Percentiles rank a stretch among this genome's conserved stretches.
phyloP scores from a whole-genome alignment of 2,329 filamentous ascomycete genomes.

The Diatrype stigma region DNA sequence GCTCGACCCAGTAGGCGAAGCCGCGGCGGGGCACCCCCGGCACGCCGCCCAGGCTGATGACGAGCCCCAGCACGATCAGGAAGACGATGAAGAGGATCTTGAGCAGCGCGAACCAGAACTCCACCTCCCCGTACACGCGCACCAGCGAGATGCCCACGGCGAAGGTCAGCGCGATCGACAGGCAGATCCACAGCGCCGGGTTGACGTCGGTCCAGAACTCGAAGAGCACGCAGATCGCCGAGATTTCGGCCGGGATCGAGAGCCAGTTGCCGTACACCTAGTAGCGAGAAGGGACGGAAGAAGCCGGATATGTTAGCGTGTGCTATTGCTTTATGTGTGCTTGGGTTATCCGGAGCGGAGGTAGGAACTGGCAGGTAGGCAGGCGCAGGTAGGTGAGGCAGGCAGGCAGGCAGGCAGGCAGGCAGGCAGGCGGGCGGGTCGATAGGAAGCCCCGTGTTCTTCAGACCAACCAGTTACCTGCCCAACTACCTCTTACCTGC shows the following conservation, averaged over 20 bases:
- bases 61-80: constrained; percentile 57
- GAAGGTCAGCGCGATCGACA: constrained; percentile 49
- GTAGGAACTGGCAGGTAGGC: no score
- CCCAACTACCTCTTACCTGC: no score
- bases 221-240: constrained; percentile 58
- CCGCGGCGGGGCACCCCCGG: constrained; percentile 56
- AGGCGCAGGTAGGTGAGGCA: no score
- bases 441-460: no score
- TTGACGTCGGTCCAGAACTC: constrained; percentile 60
- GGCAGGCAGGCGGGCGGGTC: no score
- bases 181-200: constrained; percentile 46
- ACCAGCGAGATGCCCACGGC: constrained; percentile 56
- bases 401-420: no score
- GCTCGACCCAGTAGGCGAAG: constrained; percentile 66
- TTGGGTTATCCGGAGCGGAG: no score
- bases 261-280: constrained; percentile 49
- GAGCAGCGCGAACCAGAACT: constrained; percentile 48
- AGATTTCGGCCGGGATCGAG: constrained; percentile 56
- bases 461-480: no score
- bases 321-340: no score
- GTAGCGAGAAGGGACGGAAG: not conserved
- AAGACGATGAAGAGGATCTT: constrained; percentile 60
- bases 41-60: constrained; percentile 60
- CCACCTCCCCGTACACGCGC: constrained; percentile 56
- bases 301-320: not conserved